phyloP scores from a whole-genome alignment of 345 rosid genomes.

The Eutrema yunnanense region DNA sequence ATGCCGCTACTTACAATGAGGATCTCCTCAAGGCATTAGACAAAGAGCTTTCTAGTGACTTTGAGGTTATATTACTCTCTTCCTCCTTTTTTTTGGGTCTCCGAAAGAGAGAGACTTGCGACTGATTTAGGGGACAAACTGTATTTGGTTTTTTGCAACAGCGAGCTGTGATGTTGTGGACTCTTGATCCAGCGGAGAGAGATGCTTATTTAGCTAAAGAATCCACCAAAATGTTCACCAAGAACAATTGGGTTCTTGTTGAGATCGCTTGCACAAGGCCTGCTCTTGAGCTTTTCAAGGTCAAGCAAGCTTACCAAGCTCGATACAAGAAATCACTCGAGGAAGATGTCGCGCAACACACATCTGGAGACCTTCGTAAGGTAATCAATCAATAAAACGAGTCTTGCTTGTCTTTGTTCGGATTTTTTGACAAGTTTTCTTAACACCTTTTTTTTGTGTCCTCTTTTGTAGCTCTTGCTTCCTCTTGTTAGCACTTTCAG shows the following conservation, averaged over 20 bases:
- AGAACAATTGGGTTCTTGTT: constrained; percentile 67
- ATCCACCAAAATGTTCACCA: constrained; percentile 63
- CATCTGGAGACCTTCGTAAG: constrained; percentile 64
- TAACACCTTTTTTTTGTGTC: neutral
- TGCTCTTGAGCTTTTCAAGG: constrained; percentile 44
- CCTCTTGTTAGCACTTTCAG: constrained; percentile 78
- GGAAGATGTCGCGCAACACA: constrained; percentile 72
- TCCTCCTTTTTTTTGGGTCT: neutral
- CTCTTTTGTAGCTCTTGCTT: constrained; percentile 59
- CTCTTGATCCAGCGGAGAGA: constrained; percentile 61
- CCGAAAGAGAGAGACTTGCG: neutral
- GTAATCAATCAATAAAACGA: constrained; percentile 19
- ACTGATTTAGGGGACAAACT: neutral
- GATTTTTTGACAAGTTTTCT: neutral
- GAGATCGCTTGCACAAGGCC: constrained; percentile 82
- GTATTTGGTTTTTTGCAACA: neutral
- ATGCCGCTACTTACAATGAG: constrained; percentile 53
- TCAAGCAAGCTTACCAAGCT: constrained; percentile 70
- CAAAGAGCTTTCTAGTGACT: constrained; percentile 60
- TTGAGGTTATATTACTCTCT: constrained; percentile 42
- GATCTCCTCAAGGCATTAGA: constrained; percentile 68
- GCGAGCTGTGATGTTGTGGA: constrained; percentile 60
- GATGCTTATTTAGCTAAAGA: constrained; percentile 64
- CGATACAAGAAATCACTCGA: constrained; percentile 69
- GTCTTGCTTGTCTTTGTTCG: neutral